Base-by-base conservation (phyloP, 495 filamentous ascomycete species). In the Penicillium robsamsonii region DNA sequence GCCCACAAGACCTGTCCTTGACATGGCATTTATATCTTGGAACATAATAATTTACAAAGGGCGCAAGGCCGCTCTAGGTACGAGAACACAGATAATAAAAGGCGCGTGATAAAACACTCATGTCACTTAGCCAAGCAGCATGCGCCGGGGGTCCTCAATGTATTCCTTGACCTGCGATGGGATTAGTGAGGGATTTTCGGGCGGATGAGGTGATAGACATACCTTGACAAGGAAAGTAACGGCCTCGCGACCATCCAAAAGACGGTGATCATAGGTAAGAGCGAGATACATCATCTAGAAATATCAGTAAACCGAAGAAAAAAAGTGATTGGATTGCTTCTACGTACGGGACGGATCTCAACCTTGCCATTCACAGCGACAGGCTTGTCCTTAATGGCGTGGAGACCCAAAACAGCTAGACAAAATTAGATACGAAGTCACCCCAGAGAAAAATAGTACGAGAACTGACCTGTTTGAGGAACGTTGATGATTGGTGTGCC, bases 401-500 rank as follows among this genome's bases (percentile, higher is more conserved):
- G 94, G n/a, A 98, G 85, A 53, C 94, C 94, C 54, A 98, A 81
- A 25, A 98, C 94, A 50, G 93, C 94, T 79, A 54, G 5, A 44
- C 12, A 37, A 42, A 40, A 17, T 73, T 60, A 73, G 70, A 44
- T 33, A 46, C 24, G 27, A 29, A 48, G 25, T 3, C 25, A 27
- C 25, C 25, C 24, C 20, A 22, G 40, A 25, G 22, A 27, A 50
- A 33, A 35, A 35, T 11, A 42, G n/a, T 5, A 20, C 8, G 38
- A 48, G 9, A n/a, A 60, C 74, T 46, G 63, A 82, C 81, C 81
- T 37, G 90, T 93, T 72, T 98, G 94, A 20, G 94, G 94, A 24
- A 96, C 78, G 74, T 98, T 98, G 78, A 98, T 97, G 69, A 98
- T 98, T n/a, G 94, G 94, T 1, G 94, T 98, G 27, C 93, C 93